Evolutionary conservation across 805 yeast genomes (phyloP).

Genomic region (Suhomyces kilbournensis): DNA sequence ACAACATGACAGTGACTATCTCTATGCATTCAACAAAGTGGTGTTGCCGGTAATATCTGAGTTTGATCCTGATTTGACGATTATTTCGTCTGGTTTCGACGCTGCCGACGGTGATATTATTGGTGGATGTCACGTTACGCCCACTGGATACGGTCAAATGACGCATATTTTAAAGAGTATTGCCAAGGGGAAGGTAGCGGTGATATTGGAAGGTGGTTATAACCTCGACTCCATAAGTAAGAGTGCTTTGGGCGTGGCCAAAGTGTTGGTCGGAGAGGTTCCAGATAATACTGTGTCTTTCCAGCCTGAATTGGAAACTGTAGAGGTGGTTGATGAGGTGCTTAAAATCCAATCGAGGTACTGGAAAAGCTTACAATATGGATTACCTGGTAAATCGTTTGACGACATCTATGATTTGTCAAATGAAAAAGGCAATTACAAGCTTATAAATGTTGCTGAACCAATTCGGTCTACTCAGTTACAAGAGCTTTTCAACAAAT

Average conservation of each 20-base stretch:
- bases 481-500: constrained; percentile 49
- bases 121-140: constrained; percentile 94
- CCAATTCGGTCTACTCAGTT: constrained; percentile 75
- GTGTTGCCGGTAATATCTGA: constrained; percentile 87
- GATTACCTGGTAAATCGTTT: constrained; percentile 41
- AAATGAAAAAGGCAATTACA: constrained; percentile 19
- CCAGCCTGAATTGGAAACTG: constrained; percentile 71
- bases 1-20: constrained; percentile 92
- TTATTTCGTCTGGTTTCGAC: constrained; percentile 94
- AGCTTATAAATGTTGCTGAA: constrained; percentile 57
- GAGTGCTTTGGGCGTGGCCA: constrained; percentile 89
- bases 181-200: constrained; percentile 86
- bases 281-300: constrained; percentile 71
- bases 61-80: constrained; percentile 88
- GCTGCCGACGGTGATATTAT: constrained; percentile 98
- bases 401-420: constrained; percentile 42
- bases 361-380: constrained; percentile 84
- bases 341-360: constrained; percentile 74
- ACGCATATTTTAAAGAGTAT: constrained; percentile 84
- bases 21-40: constrained; percentile 83
- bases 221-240: constrained; percentile 86
- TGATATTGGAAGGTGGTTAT: constrained; percentile 94
- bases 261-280: constrained; percentile 90
- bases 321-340: constrained; percentile 80
- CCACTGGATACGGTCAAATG: constrained; percentile 96